Evolutionary conservation across 2,329 filamentous ascomycete species (phyloP), one percentile per base, ranked within the genome.

Genomic region (Diaporthe ilicicola): DNA sequence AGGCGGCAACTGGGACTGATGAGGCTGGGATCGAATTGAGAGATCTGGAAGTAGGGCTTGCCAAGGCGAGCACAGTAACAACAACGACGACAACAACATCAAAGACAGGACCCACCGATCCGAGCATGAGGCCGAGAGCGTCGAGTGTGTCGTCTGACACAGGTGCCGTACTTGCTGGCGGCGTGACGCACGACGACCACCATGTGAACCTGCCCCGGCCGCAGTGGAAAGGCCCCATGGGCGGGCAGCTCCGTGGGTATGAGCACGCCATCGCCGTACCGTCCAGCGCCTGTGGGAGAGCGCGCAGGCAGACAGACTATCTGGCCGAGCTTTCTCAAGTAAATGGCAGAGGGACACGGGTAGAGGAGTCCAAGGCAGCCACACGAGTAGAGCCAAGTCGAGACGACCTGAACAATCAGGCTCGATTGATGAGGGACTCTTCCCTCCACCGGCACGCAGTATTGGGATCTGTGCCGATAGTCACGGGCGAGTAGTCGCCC

Each of bases 11-110:
- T 53, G 55, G 59, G 59, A 64, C 59, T 64, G 59, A 64, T 2
- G 19, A 8, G 12, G 9, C 24, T 15, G 13, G n/a, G 3, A 44
- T 70, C 19, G 56, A 55, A 12, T 0, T 42, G 54, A 68, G 22
- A 12, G 66, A 68, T 42, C 42, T 68, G 53, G 66, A 65, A n/a
- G 56, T 56, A n/a, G 56, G 48, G 59, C 37, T n/a, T 37, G 56
- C 67, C 15, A 48, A n/a, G 55, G 17, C 46, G 10, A 19, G 24
- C 56, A 34, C 24, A 37, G 44, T 22, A n/a, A 32, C 53, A 39
- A 22, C 4, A 3, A 17, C 27, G 2, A 34, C 19, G 0, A 22
- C 61, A 29, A n/a, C n/a, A 50, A 50, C 37, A 19, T 22, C 50
- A 24, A 15, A 15, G 17, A 4, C 34, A 29, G n/a, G 19, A 19